Conservation (phyloP, 495 filamentous ascomycete genomes). For the Annulohypoxylon stygium region DNA sequence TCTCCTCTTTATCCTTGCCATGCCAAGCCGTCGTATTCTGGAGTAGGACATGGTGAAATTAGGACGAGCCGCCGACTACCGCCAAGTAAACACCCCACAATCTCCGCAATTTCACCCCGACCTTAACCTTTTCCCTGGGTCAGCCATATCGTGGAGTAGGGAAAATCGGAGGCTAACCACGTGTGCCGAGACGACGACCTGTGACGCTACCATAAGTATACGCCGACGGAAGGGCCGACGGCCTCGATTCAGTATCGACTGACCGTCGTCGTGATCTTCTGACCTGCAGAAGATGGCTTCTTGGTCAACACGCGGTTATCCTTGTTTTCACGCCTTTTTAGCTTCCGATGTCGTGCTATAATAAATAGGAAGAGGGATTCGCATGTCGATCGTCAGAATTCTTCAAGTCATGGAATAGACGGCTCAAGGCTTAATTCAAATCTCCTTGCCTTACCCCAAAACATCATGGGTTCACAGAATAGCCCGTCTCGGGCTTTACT, state of each 20-base stretch:
- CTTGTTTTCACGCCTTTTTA: neutral
- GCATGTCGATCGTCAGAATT: neutral
- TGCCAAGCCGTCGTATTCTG: conserved; percentile 26
- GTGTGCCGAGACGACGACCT: conserved; percentile 32
- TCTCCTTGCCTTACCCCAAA: neutral
- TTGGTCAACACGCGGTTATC: neutral
- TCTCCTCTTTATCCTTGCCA: conserved; percentile 23
- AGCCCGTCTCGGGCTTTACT: conserved; percentile 9
- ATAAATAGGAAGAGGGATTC: conserved; percentile 19
- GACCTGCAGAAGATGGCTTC: conserved; percentile 15
- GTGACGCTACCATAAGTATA: conserved; percentile 15
- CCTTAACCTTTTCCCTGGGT: neutral
- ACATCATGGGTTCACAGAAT: conserved; percentile 14
- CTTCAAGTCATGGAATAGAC: neutral
- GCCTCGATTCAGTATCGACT: conserved; percentile 25
- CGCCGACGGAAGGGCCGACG: conserved; percentile 38
- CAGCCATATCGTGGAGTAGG: conserved; percentile 6
- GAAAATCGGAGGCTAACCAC: conserved; percentile 19
- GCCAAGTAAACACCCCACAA: conserved; percentile 17
- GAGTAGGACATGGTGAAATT: neutral
- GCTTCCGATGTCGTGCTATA: neutral
- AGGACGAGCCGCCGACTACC: neutral
- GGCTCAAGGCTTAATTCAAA: neutral
- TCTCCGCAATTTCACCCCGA: conserved; percentile 29
- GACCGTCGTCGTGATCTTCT: conserved; percentile 16